phyloP scores from a whole-genome alignment of 176 grass and related monocot genomes.

The Phyllostachys edulis region DNA sequence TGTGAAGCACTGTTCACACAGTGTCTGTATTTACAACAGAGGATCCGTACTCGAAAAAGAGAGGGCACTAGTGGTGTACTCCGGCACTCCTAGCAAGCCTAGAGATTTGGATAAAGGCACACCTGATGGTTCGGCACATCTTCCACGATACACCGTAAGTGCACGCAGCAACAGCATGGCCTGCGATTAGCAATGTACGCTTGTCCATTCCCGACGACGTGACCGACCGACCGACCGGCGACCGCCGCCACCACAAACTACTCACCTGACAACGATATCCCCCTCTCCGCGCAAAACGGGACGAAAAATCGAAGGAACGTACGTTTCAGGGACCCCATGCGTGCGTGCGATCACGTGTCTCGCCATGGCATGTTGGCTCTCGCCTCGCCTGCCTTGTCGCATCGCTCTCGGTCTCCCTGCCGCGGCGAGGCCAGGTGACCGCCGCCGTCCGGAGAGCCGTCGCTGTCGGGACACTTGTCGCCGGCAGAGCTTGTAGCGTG shows the following conservation, averaged over 20 bases:
- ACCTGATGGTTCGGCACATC: neutral
- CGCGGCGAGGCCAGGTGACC: neutral
- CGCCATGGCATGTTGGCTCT: neutral
- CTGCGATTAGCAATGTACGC: no score
- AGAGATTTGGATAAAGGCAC: neutral
- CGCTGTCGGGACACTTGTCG: conserved; percentile 33
- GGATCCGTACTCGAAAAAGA: no score
- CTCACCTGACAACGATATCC: no score
- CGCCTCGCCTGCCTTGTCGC: neutral
- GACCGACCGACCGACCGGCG: neutral
- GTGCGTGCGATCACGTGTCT: no score
- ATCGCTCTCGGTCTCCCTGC: neutral
- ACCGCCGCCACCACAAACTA: no score
- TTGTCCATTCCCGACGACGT: neutral
- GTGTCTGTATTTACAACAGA: no score
- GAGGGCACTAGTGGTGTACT: no score
- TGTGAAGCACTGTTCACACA: no score
- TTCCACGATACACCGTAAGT: neutral
- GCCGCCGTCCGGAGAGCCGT: neutral
- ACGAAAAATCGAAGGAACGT: no score
- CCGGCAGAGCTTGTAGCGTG: neutral
- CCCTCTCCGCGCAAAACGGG: neutral
- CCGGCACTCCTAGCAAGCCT: no score
- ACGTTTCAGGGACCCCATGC: no score
- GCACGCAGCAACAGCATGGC: neutral